These are phyloP conservation scores for Staphylotrichum longicolle DNA, from an alignment of 495 filamentous ascomycete species.

Conservation along the genomic window DNA sequence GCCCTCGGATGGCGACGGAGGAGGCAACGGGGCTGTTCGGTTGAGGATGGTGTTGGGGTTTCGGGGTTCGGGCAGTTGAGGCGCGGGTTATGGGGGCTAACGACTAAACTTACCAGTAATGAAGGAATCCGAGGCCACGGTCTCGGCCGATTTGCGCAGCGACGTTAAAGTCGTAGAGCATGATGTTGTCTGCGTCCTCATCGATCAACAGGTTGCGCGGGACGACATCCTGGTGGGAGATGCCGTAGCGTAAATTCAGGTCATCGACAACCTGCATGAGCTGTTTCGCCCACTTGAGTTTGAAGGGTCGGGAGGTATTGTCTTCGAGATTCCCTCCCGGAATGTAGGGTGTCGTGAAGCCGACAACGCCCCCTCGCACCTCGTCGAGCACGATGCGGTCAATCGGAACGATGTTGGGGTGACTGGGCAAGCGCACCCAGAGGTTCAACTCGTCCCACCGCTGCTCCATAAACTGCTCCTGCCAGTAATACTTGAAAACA, in stretches of 20 bases:
- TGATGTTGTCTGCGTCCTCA: slow-evolving; percentile 14
- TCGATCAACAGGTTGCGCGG: slow-evolving; percentile 16
- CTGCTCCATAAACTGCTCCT: too few relatives aligned
- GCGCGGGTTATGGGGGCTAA: too few relatives aligned
- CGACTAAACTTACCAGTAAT: not conserved
- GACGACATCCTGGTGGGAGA: slow-evolving; percentile 14
- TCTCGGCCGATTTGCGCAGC: not conserved
- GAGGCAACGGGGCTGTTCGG: too few relatives aligned
- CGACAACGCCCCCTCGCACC: not conserved
- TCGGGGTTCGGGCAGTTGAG: too few relatives aligned
- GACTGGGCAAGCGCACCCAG: too few relatives aligned
- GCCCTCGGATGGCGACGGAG: too few relatives aligned
- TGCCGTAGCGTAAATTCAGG: slow-evolving; percentile 16
- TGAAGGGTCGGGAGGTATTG: slow-evolving; percentile 10
- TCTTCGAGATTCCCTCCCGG: slow-evolving; percentile 3
- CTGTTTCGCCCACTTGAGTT: slow-evolving; percentile 14
- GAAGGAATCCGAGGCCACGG: not conserved
- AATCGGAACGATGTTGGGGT: too few relatives aligned
- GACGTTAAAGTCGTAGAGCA: slow-evolving; percentile 10
- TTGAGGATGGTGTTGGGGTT: too few relatives aligned
- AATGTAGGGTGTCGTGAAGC: slow-evolving; percentile 4
- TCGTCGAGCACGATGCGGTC: not conserved
- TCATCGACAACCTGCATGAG: slow-evolving; percentile 17
- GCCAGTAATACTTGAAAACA: too few relatives aligned
- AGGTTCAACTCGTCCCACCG: too few relatives aligned